These are phyloP conservation scores for Penicillium manginii DNA, from an alignment of 495 filamentous ascomycete species.

Conservation along the genomic window DNA sequence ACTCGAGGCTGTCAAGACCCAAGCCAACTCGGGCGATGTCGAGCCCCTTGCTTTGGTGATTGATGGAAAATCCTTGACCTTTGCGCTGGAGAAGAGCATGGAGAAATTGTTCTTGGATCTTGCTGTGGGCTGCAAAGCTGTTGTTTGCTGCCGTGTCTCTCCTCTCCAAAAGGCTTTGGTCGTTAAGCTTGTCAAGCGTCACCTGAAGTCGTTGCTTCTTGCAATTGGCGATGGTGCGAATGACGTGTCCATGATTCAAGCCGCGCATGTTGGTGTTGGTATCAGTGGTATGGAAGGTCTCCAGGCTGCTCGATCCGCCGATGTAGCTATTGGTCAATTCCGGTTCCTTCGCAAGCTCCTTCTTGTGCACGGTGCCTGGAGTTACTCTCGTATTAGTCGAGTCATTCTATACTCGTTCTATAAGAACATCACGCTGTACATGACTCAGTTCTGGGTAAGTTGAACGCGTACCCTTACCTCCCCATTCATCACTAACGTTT, in stretches of 20 bases:
- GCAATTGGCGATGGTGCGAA: constrained; percentile 98
- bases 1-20: constrained; percentile 79
- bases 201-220: constrained; percentile 87
- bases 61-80: constrained; percentile 94
- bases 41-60: constrained; percentile 95
- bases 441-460: constrained; percentile 98
- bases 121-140: constrained; percentile 94
- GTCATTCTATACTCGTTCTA: constrained; percentile 98
- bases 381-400: constrained; percentile 94
- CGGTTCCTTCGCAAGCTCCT: constrained; percentile 93
- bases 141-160: constrained; percentile 98
- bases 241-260: constrained; percentile 99
- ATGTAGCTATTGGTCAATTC: constrained; percentile 96
- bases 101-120: constrained; percentile 94
- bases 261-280: constrained; percentile 96
- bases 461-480: background rate
- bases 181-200: constrained; percentile 97
- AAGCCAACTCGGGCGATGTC: constrained; percentile 74
- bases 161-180: constrained; percentile 98
- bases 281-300: constrained; percentile 98
- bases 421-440: constrained; percentile 98
- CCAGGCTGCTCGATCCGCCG: constrained; percentile 95
- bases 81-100: constrained; percentile 88
- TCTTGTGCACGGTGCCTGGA: constrained; percentile 96
- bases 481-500: constrained; percentile 34